phyloP scores from a whole-genome alignment of 306 rosid species.

The Parietaria judaica region DNA sequence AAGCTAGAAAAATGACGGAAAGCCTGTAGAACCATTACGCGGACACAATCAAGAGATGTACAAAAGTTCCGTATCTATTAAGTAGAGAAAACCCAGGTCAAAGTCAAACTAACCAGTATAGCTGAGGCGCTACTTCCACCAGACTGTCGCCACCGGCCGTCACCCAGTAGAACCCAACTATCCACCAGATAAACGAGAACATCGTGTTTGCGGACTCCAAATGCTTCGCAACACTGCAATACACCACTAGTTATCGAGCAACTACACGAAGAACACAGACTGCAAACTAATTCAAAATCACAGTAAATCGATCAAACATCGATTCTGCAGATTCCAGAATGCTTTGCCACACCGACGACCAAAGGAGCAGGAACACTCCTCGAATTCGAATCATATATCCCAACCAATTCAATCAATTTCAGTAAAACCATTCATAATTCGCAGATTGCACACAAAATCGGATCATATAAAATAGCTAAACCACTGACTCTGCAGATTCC shows the following conservation, averaged over 20 bases:
- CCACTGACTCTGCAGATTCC: too few relatives aligned
- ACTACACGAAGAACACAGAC: too few relatives aligned
- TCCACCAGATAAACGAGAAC: slow-evolving; percentile 91
- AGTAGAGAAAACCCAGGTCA: background rate
- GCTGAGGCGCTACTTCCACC: slow-evolving; percentile 57
- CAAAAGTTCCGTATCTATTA: too few relatives aligned
- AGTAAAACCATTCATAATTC: too few relatives aligned
- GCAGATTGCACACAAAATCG: too few relatives aligned
- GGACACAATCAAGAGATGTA: background rate
- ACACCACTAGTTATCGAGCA: background rate
- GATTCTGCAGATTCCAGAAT: too few relatives aligned
- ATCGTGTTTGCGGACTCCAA: slow-evolving; percentile 75
- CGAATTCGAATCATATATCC: too few relatives aligned
- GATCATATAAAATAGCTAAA: too few relatives aligned
- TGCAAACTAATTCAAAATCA: background rate
- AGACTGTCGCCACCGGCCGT: slow-evolving; percentile 74
- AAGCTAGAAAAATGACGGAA: slow-evolving; percentile 72
- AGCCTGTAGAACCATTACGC: slow-evolving; percentile 51
- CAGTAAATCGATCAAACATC: background rate
- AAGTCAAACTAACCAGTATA: slow-evolving; percentile 71
- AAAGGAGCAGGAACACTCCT: too few relatives aligned
- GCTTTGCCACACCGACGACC: too few relatives aligned
- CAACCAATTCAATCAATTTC: too few relatives aligned
- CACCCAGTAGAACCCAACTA: slow-evolving; percentile 91
- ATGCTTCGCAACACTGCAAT: slow-evolving; percentile 50